Base-by-base conservation (phyloP, 305 asterid species). In the Fraxinus velutina region DNA sequence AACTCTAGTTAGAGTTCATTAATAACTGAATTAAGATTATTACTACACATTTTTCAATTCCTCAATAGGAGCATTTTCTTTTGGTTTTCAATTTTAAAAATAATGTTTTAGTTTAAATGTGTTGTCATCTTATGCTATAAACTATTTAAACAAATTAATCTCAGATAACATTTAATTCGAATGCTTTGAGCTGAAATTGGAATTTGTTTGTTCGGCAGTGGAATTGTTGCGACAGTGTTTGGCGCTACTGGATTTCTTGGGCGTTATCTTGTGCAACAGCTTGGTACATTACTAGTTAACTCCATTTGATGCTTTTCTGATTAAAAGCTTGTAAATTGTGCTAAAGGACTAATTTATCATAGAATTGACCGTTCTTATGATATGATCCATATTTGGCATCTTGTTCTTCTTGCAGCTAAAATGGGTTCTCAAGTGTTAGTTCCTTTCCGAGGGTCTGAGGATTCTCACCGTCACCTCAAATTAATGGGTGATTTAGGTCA, bases 401-500 rank as follows among this genome's bases (percentile, higher is more conserved):
- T 68, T 52, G 60, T 78, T 62, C 57, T 72, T 27, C 50, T 17
- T 86, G 80, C 86, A 96, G 99, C 98, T 86, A 96, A 91, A 92
- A 93, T 90, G 95, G 98, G 98, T 82, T 91, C 98, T 76, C 98
- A 94, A 89, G 98, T 96, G 15, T 88, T 96, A 79, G 98, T 96
- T 77, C 98, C 98, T 50, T 96, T 94, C 88, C 93, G 99, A 76
- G 99, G 98, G 78, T 92, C 94, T 15, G 99, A 96, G 91, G 99
- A 96, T 87, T 88, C 86, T 83, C 95, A 85, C 34, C 96, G 98
- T 29, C 97, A 96, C 95, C 99, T 96, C 85, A 94, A 96, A 84
- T 84, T 96, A 88, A 96, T 96, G 99, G 99, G 98, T 81, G 99
- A 94, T 86, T 87, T 96, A 93, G 98, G 99, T 71, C 99, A 96